These are phyloP conservation scores for Radiomyces spectabilis DNA, from an alignment of 192 early-diverging fungal species.

Conservation along the genomic window DNA sequence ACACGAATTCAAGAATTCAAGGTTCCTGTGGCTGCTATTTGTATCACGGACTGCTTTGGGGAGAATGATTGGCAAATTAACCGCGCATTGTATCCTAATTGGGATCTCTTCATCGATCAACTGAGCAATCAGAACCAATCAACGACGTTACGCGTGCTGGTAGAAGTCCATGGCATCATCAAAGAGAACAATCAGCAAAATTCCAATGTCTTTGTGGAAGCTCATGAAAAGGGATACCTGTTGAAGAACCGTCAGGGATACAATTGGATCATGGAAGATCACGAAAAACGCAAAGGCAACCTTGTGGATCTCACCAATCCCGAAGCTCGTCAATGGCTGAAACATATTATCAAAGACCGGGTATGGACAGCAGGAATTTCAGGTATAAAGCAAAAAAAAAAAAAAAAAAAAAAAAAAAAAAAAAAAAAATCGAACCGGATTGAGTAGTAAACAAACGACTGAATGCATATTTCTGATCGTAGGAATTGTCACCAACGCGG, in stretches of 20 bases:
- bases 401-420: neutral
- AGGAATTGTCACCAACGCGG: too few relatives aligned
- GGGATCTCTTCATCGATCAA: constrained; percentile 12
- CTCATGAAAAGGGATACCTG: constrained; percentile 16
- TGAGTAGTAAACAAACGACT: too few relatives aligned
- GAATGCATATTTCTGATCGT: too few relatives aligned
- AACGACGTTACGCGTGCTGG: too few relatives aligned
- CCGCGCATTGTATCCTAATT: constrained; percentile 23
- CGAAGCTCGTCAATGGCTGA: constrained; percentile 28
- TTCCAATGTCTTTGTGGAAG: constrained; percentile 32
- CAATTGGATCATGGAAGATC: too few relatives aligned
- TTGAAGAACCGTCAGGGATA: too few relatives aligned
- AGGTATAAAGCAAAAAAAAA: constrained; percentile 3
- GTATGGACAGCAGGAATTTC: constrained; percentile 21
- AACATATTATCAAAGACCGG: constrained; percentile 22
- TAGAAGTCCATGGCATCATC: too few relatives aligned
- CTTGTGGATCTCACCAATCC: constrained; percentile 33
- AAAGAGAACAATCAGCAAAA: too few relatives aligned
- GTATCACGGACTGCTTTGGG: constrained; percentile 33
- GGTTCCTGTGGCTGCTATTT: constrained; percentile 25
- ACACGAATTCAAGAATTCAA: neutral
- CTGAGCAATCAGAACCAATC: neutral
- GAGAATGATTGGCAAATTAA: constrained; percentile 30
- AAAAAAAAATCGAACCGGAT: too few relatives aligned
- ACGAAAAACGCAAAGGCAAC: too few relatives aligned